Conservation (phyloP, 2,329 filamentous ascomycete genomes). For the Pseudopithomyces chartarum region DNA sequence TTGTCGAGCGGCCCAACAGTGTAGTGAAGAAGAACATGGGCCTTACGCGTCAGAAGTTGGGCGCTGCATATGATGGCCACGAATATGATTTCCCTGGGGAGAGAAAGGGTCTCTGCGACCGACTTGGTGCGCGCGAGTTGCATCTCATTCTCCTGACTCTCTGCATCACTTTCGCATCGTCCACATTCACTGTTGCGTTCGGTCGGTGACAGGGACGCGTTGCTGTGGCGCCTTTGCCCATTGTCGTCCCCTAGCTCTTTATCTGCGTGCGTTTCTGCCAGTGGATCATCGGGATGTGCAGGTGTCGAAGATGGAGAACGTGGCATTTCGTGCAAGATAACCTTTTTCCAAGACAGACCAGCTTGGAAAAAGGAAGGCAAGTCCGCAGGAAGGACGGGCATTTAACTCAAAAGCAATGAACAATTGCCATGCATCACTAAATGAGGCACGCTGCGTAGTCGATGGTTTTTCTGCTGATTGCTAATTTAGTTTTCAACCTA, state of each 20-base stretch:
- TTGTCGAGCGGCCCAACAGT: not conserved
- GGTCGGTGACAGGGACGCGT: not conserved
- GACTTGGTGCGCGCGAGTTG: slow-evolving; percentile 1
- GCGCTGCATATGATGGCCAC: slow-evolving; percentile 6
- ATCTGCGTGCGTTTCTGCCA: not conserved
- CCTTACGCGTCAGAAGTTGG: not conserved
- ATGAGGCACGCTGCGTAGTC: not conserved
- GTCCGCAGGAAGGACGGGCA: not conserved
- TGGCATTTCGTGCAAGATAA: too few relatives aligned
- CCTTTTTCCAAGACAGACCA: too few relatives aligned
- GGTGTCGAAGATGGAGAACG: too few relatives aligned
- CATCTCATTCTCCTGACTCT: not conserved
- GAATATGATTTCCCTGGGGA: slow-evolving; percentile 3
- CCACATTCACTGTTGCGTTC: not conserved
- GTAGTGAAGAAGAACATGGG: not conserved
- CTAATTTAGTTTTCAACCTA: not conserved
- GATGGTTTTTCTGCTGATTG: not conserved
- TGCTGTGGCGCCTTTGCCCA: not conserved
- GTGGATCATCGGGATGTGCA: too few relatives aligned
- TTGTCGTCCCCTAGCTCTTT: not conserved
- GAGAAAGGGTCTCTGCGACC: slow-evolving; percentile 1
- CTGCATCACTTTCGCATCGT: not conserved
- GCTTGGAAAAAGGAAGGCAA: too few relatives aligned
- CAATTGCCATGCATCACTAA: not conserved
- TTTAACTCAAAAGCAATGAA: not conserved